Evolutionary conservation across 129 eudicot species (phyloP), one percentile per base, ranked within the genome.

Genomic region (Apium graveolens): DNA sequence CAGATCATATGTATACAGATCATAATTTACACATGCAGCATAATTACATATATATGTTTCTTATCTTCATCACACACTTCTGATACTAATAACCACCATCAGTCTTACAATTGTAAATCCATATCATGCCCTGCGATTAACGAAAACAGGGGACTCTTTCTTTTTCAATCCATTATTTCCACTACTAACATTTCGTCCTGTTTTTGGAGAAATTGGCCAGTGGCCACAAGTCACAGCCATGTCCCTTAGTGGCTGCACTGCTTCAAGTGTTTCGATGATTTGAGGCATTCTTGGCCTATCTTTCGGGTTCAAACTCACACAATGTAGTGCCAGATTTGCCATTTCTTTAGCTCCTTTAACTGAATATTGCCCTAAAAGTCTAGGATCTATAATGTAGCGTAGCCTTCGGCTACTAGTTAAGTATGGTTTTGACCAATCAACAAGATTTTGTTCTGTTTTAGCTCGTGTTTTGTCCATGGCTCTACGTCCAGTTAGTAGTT

Each of bases 151-250:
- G 26, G 93, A 79, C 32, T 86, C 82, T 79, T 84, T 92, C 88
- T 85, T 82, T 77, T 80, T 82, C 55, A 88, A 70, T 66, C 62
- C 88, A 76, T 73, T 86, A 74, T 74, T 86, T 35, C 90, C 86
- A 77, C 62, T 83, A 2, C 85, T 60, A 43, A 80, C 39, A 78
- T 63, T 83, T 31, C 82, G 82, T 72, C 86, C 79, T 1, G 74
- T 49, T 75, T 78, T 91, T 27, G 88, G 84, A 24, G 98, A 78
- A 51, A 85, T 84, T 12, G 96, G 96, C 98, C 97, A 91, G 34
- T 90, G 92, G 21, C 98, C 98, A 68, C 86, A 78, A 77, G 90
- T 81, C 7, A 95, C 68, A 6, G 98, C 98, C 98, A 95, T 95
- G 78, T 95, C 98, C 82, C 83, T 91, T 5, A 88, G 55, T 11